Evolutionary conservation across 2,329 filamentous ascomycete genomes (phyloP).

Genomic region (Monilinia polystroma): DNA sequence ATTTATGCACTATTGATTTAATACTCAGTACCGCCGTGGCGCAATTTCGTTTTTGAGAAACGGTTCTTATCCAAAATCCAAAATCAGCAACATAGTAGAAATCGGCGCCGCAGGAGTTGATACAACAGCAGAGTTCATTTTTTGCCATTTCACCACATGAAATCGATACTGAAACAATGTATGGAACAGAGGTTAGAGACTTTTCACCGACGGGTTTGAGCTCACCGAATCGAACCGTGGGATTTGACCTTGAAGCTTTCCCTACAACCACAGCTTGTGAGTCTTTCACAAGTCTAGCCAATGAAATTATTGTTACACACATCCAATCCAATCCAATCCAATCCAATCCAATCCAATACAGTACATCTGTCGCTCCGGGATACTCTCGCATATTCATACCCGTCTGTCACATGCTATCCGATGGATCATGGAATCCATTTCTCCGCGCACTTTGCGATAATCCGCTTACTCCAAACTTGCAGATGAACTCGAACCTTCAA

Average conservation of each 20-base stretch:
- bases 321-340: not conserved
- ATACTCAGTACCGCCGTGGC: not conserved
- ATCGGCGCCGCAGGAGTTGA: not conserved
- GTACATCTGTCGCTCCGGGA: not conserved
- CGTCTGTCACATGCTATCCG: not conserved
- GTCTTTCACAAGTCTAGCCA: not conserved
- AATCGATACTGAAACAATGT: slow-evolving; percentile 2
- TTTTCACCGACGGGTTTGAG: slow-evolving; percentile 21
- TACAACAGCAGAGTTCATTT: not conserved
- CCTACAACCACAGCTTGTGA: slow-evolving; percentile 16
- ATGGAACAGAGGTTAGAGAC: slow-evolving; percentile 22
- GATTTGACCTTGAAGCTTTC: slow-evolving; percentile 18
- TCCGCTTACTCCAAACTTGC: slow-evolving; percentile 8
- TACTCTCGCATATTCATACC: not conserved
- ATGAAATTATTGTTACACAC: not conserved
- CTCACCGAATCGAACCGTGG: slow-evolving; percentile 8
- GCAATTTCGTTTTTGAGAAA: not conserved
- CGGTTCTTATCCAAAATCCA: no score
- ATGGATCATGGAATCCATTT: not conserved
- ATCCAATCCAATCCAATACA: not conserved
- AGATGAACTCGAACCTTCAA: slow-evolving; percentile 19
- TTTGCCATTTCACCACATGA: not conserved
- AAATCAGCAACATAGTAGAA: no score
- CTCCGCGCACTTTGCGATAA: not conserved
- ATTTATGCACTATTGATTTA: not conserved